phyloP scores from a whole-genome alignment of 345 rosid genomes.

The Aurinia saxatilis region DNA sequence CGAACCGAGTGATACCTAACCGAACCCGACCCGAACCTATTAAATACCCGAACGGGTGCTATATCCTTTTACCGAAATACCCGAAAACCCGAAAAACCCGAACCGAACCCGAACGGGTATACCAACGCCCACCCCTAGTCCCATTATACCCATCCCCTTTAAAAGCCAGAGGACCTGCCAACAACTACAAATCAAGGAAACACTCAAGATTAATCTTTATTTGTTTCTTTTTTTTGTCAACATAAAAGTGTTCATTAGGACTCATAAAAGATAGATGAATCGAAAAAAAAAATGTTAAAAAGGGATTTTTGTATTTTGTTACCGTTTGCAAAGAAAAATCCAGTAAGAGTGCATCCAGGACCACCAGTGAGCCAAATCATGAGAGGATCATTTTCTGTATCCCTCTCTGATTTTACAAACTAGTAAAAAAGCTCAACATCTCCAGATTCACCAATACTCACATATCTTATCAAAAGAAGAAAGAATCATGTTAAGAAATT shows the following conservation, averaged over 20 bases:
- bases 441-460: slow-evolving; percentile 45
- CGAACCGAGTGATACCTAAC: too few relatives aligned
- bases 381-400: slow-evolving; percentile 44
- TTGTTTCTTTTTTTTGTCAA: too few relatives aligned
- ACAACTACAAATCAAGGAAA: background rate
- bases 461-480: slow-evolving; percentile 35
- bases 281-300: too few relatives aligned
- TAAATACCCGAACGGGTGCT: too few relatives aligned
- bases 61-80: too few relatives aligned
- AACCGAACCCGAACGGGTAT: too few relatives aligned
- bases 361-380: slow-evolving; percentile 81
- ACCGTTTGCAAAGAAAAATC: slow-evolving; percentile 51
- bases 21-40: too few relatives aligned
- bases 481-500: background rate
- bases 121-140: too few relatives aligned
- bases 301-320: background rate
- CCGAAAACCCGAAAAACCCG: too few relatives aligned
- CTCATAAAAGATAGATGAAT: too few relatives aligned
- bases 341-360: slow-evolving; percentile 57
- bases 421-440: slow-evolving; percentile 53
- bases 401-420: slow-evolving; percentile 53
- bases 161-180: slow-evolving; percentile 61
- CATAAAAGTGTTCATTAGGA: too few relatives aligned
- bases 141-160: slow-evolving; percentile 48
- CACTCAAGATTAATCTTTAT: too few relatives aligned